Evolutionary conservation across 2,329 filamentous ascomycete genomes (phyloP).

Genomic region (Aspergillus novofumigatus): DNA sequence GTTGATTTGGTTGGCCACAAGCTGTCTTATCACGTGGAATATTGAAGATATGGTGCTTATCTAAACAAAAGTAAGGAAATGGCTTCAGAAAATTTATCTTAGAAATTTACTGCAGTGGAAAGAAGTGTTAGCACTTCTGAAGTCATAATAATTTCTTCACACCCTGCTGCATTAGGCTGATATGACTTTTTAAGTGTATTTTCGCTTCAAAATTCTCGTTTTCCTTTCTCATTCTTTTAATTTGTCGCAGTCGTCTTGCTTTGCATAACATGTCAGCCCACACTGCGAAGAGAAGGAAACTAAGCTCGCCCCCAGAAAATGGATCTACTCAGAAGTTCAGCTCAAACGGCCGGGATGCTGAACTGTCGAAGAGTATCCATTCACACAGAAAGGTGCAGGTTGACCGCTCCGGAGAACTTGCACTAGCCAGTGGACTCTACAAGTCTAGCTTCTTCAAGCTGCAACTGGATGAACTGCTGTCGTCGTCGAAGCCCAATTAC

Average conservation of each 20-base stretch:
- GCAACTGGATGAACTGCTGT: constrained; percentile 61
- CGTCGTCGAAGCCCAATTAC: constrained; percentile 55
- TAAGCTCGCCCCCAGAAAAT: constrained; percentile 34
- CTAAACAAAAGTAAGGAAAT: constrained; percentile 5
- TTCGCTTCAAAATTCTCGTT: not conserved
- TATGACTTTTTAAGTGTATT: not conserved
- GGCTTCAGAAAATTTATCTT: not conserved
- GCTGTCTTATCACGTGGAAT: constrained; percentile 7
- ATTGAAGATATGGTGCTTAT: not conserved
- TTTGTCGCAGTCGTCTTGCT: not conserved
- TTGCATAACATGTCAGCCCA: constrained; percentile 29
- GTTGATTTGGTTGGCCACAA: not conserved
- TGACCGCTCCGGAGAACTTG: constrained; percentile 31
- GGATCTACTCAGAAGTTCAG: not conserved
- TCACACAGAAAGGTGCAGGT: constrained; percentile 17
- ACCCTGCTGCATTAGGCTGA: not conserved
- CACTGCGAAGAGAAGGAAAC: constrained; percentile 45
- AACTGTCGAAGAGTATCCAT: constrained; percentile 8
- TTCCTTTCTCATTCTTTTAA: not conserved
- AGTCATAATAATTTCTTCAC: not conserved
- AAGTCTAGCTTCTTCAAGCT: constrained; percentile 65
- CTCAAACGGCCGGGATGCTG: not conserved
- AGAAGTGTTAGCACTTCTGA: not conserved
- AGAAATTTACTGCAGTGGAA: not conserved
- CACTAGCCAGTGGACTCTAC: constrained; percentile 50